Base-by-base conservation (phyloP, 148 eudicot genomes). In the Vaccinium corymbosum region DNA sequence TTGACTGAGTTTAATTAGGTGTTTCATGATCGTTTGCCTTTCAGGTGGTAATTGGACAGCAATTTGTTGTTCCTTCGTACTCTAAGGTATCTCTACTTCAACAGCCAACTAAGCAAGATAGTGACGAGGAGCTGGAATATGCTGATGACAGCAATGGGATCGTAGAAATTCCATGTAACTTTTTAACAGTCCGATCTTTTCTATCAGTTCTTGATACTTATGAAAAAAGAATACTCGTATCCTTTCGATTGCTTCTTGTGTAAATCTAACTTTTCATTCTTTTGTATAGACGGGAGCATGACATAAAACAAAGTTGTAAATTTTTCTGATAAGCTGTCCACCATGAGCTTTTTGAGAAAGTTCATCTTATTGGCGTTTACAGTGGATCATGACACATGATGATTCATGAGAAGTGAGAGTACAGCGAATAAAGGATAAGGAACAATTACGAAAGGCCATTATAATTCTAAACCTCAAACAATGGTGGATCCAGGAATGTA, bases 81-180 rank as follows among this genome's bases (percentile, higher is more conserved):
- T 94, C 99, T 16, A 94, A 96, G 87, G 98, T 96, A 46, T 96
- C 99, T 80, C 85, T 96, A 85, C 88, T 86, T 86, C 91, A 88
- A 85, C 94, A 96, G 85, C 99, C 99, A 73, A 89, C 92, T 85
- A 88, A 86, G 68, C 91, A 93, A 89, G 99, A 96, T 82, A 96
- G 99, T 91, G 99, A 96, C 76, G 99, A 96, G 88, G 99, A 96
- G 93, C 91, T 96, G 88, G 99, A 96, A 86, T 94, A 92, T 89
- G 95, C 98, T 80, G 98, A 94, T 85, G 91, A 85, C 84, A 91
- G 92, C 90, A 86, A 89, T 85, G 95, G 92, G 77, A 82, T 85
- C 80, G 85, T 84, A 16, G 94, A 92, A 38, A 78, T 83, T 83
- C 81, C 95, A 79, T 79, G 98, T 94, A 93, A 85, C 74, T 85